Evolutionary conservation across 2,329 filamentous ascomycete genomes (phyloP).

Genomic region (Cephalotrichum gorgonifer): DNA sequence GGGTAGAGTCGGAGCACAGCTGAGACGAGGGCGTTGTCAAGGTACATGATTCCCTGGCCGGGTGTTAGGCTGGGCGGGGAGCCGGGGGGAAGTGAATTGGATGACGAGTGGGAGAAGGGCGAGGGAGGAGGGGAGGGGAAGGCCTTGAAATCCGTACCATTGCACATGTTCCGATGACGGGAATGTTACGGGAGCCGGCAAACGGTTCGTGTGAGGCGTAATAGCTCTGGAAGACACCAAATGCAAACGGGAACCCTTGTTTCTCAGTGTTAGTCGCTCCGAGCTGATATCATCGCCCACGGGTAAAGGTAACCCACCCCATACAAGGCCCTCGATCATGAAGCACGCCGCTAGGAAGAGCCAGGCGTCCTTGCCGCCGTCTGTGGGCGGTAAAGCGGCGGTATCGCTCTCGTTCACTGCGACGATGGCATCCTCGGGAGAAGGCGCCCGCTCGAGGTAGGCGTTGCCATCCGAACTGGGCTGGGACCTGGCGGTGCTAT

Average conservation of each 20-base stretch:
- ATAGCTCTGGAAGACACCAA: slow-evolving; percentile 62
- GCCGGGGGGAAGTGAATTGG: too few relatives aligned
- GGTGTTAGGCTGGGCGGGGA: slow-evolving; percentile 6
- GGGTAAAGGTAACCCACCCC: neutral
- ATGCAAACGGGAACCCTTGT: slow-evolving; percentile 57
- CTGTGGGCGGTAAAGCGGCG: slow-evolving; percentile 18
- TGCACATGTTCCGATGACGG: slow-evolving; percentile 54
- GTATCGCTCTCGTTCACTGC: neutral
- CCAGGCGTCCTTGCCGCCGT: slow-evolving; percentile 25
- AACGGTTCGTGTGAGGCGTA: slow-evolving; percentile 53
- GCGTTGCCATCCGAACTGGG: too few relatives aligned
- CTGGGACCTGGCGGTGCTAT: too few relatives aligned
- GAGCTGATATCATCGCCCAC: neutral
- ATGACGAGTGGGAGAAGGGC: too few relatives aligned
- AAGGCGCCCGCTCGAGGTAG: neutral
- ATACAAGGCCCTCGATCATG: slow-evolving; percentile 11
- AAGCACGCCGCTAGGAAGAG: slow-evolving; percentile 16
- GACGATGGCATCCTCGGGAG: neutral
- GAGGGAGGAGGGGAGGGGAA: slow-evolving; percentile 15
- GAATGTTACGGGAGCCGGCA: slow-evolving; percentile 38
- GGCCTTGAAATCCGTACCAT: slow-evolving; percentile 31
- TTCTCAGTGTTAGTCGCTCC: neutral
- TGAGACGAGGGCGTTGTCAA: slow-evolving; percentile 39
- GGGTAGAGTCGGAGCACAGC: slow-evolving; percentile 32
- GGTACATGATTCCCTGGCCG: slow-evolving; percentile 42